phyloP scores from a whole-genome alignment of 768 basidiomycete species.

The Favolaschia claudopus region DNA sequence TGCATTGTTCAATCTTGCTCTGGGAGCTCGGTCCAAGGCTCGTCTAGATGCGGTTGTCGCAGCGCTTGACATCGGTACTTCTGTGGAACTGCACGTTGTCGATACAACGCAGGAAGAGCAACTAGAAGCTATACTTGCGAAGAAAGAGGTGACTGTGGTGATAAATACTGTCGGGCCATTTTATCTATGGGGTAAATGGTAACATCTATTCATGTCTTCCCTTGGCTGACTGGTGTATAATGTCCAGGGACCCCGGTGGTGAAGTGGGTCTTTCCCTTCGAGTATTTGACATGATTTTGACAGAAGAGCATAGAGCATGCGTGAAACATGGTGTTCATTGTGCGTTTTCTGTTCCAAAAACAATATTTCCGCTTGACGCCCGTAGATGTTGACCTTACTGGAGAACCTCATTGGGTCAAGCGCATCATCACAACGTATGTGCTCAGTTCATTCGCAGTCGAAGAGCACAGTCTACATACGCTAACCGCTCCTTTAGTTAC shows the following conservation, averaged over 20 bases:
- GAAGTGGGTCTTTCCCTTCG: conserved; percentile 45
- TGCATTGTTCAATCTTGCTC: conserved; percentile 65
- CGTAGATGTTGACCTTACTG: conserved; percentile 77
- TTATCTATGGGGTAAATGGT: conserved; percentile 56
- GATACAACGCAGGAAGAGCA: conserved; percentile 65
- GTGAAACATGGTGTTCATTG: conserved; percentile 76
- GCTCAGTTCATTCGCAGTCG: conserved; percentile 32
- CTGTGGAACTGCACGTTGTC: conserved; percentile 56
- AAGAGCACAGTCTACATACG: no score
- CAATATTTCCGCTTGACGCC: neutral
- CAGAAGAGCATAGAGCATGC: conserved; percentile 61
- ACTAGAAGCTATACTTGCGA: conserved; percentile 65
- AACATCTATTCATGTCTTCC: neutral
- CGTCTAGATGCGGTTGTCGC: conserved; percentile 64
- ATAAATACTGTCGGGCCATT: conserved; percentile 84
- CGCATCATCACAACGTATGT: conserved; percentile 64
- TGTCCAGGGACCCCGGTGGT: conserved; percentile 73
- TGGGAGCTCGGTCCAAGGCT: conserved; percentile 72
- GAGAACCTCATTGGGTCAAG: conserved; percentile 73
- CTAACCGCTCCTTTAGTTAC: conserved; percentile 51
- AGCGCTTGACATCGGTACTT: conserved; percentile 52
- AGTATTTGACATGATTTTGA: neutral
- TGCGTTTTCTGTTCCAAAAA: neutral
- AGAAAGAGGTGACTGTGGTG: conserved; percentile 68
- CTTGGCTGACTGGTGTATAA: neutral